Conservation (phyloP, 2,329 filamentous ascomycete species). For the Gliomastix tumulicola region DNA sequence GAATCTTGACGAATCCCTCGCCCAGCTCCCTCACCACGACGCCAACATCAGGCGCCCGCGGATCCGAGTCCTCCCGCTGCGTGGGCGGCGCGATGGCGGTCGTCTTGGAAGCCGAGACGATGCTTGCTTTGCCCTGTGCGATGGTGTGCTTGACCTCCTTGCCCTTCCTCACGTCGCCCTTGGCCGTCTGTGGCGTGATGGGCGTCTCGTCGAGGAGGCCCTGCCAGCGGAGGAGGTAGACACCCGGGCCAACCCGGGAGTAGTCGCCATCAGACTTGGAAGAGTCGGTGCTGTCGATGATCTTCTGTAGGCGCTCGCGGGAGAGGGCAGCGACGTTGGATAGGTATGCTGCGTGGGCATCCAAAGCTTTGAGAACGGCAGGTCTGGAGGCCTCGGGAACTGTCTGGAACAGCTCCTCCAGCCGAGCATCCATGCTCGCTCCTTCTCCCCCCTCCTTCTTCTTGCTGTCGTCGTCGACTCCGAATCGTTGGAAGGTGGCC, state of each 20-base stretch:
- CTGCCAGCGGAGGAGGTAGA: slow-evolving; percentile 69
- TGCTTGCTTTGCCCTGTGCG: slow-evolving; percentile 34
- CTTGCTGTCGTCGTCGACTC: not conserved
- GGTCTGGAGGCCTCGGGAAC: slow-evolving; percentile 40
- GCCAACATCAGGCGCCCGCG: slow-evolving; percentile 31
- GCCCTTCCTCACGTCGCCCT: slow-evolving; percentile 46
- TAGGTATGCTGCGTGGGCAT: slow-evolving; percentile 57
- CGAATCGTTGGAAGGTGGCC: slow-evolving; percentile 40
- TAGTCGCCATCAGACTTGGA: slow-evolving; percentile 3
- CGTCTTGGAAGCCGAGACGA: slow-evolving; percentile 13
- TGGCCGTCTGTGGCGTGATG: slow-evolving; percentile 52
- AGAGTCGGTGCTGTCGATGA: slow-evolving; percentile 36
- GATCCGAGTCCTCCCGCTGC: slow-evolving; percentile 20
- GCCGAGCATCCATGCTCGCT: slow-evolving; percentile 26
- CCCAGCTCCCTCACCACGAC: slow-evolving; percentile 32
- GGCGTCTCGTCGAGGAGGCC: slow-evolving; percentile 60
- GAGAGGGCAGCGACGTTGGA: slow-evolving; percentile 46
- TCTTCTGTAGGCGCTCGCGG: slow-evolving; percentile 42
- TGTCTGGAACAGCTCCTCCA: slow-evolving; percentile 32
- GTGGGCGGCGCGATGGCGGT: slow-evolving; percentile 14
- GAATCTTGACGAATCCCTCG: slow-evolving; percentile 25
- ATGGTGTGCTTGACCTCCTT: slow-evolving; percentile 39
- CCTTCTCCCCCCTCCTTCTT: slow-evolving; percentile 5
- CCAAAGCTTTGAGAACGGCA: slow-evolving; percentile 42
- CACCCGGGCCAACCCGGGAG: slow-evolving; percentile 55